A percentile compares a stretch with the other conserved stretches of the same genome.
These are phyloP conservation scores for Apiospora kogelbergensis DNA, from an alignment of 2,329 filamentous ascomycete genomes.

Conservation along the genomic window DNA sequence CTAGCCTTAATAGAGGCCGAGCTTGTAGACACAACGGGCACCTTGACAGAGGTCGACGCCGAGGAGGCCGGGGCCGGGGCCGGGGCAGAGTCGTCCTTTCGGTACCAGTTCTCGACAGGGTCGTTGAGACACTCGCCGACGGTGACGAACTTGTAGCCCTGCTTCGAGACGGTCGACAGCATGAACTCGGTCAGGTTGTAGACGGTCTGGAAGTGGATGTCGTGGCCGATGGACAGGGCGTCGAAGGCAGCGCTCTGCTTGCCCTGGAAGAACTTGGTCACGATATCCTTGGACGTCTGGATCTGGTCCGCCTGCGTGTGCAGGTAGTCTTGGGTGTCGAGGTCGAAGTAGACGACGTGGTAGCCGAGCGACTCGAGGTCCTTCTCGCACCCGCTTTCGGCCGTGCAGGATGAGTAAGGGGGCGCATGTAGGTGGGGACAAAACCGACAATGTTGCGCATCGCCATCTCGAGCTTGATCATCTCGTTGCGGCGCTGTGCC, in stretches of 20 bases:
- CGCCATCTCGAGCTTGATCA: constrained; percentile 46
- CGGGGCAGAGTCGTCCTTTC: not conserved
- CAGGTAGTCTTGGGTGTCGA: constrained; percentile 63
- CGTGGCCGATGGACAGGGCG: constrained; percentile 54
- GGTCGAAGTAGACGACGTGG: constrained; percentile 55
- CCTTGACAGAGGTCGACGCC: not conserved
- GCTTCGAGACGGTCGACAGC: constrained; percentile 29
- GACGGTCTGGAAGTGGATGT: constrained; percentile 49
- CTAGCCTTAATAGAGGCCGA: not conserved
- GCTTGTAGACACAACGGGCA: not conserved
- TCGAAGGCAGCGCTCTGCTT: constrained; percentile 27
- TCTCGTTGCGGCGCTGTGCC: constrained; percentile 37
- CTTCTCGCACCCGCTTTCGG: constrained; percentile 30
- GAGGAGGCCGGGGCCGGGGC: not conserved
- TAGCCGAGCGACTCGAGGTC: constrained; percentile 46
- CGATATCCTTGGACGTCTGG: constrained; percentile 47
- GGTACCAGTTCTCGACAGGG: constrained; percentile 43
- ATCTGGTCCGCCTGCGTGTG: constrained; percentile 46
- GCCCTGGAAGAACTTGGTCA: constrained; percentile 44
- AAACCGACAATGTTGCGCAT: constrained; percentile 42
- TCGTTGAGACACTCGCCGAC: constrained; percentile 48
- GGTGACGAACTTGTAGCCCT: constrained; percentile 40
- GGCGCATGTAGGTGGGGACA: constrained; percentile 42
- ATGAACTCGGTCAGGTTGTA: constrained; percentile 37
- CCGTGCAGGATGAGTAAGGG: constrained; percentile 39